Evolutionary conservation across 179 eudicot genomes (phyloP).

Genomic region (Vitellaria paradoxa): DNA sequence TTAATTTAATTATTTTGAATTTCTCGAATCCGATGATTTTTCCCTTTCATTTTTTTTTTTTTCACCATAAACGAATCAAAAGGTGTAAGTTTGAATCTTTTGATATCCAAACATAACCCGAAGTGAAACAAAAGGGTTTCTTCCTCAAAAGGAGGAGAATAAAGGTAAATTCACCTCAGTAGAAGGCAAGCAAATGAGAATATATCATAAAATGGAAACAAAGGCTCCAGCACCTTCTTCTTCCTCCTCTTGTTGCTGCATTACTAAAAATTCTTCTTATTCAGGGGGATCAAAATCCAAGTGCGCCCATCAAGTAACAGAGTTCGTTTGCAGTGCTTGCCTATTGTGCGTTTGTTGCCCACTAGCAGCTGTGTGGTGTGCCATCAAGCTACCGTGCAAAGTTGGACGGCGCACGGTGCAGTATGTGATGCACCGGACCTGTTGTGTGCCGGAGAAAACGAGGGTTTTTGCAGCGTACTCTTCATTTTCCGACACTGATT

Average conservation of each 20-base stretch:
- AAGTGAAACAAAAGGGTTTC: background rate
- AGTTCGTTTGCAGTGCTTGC: conserved; percentile 18
- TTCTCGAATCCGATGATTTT: no score
- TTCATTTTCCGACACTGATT: conserved; percentile 26
- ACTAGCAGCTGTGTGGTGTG: conserved; percentile 15
- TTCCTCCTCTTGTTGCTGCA: conserved; percentile 1
- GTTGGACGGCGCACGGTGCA: conserved; percentile 16
- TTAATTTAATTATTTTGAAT: no score
- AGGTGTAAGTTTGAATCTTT: no score
- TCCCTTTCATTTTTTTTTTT: no score
- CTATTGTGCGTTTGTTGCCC: conserved; percentile 28
- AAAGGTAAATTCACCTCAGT: conserved; percentile 1
- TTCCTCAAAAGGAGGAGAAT: conserved; percentile 1
- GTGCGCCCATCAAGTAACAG: background rate
- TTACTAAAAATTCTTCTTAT: background rate
- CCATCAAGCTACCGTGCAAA: conserved; percentile 22
- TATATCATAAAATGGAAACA: conserved; percentile 10
- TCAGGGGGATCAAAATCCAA: conserved; percentile 3
- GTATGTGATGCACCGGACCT: background rate
- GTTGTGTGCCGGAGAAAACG: conserved; percentile 13
- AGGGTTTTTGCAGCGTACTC: conserved; percentile 21
- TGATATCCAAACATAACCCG: no score
- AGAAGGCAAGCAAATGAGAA: conserved; percentile 3
- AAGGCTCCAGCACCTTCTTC: conserved; percentile 6
- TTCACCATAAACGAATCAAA: no score